Evolutionary conservation across 257 asterid species (phyloP).

Genomic region (Verbascum thapsus): DNA sequence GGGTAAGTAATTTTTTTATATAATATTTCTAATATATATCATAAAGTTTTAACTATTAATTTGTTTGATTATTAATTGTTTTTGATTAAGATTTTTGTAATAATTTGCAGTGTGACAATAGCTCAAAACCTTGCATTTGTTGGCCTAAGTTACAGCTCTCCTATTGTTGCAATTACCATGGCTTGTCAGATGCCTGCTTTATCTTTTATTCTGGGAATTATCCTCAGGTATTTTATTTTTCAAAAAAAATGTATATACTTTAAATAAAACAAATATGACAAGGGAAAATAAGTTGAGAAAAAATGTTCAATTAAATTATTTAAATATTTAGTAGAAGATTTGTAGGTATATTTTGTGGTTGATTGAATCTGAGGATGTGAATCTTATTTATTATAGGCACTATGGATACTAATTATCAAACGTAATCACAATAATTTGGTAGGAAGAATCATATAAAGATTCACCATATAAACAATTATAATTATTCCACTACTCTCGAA

Average conservation of each 20-base stretch:
- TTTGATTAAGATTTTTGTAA: neutral
- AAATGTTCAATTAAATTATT: neutral
- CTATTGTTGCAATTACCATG: conserved; percentile 79
- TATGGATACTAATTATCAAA: too few species aligned
- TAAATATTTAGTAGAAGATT: neutral
- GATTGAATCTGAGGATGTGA: too few species aligned
- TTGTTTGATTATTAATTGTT: neutral
- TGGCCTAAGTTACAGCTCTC: conserved; percentile 80
- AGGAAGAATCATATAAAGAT: too few species aligned
- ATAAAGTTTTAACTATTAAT: too few species aligned
- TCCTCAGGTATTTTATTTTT: conserved; percentile 50
- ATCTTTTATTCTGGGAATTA: conserved; percentile 59
- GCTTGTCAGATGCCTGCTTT: conserved; percentile 69
- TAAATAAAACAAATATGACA: too few species aligned
- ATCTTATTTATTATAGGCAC: too few species aligned
- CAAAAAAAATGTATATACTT: too few species aligned
- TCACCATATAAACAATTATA: too few species aligned
- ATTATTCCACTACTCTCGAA: too few species aligned
- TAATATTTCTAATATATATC: too few species aligned
- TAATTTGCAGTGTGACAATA: conserved; percentile 59
- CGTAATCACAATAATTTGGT: too few species aligned
- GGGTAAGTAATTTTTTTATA: conserved; percentile 46
- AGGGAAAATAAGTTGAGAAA: too few species aligned
- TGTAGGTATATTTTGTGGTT: conserved; percentile 9
- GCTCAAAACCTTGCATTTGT: conserved; percentile 75